Evolutionary conservation across 2,329 filamentous ascomycete species (phyloP).

Genomic region (Neophaeococcomyces mojaviensis): DNA sequence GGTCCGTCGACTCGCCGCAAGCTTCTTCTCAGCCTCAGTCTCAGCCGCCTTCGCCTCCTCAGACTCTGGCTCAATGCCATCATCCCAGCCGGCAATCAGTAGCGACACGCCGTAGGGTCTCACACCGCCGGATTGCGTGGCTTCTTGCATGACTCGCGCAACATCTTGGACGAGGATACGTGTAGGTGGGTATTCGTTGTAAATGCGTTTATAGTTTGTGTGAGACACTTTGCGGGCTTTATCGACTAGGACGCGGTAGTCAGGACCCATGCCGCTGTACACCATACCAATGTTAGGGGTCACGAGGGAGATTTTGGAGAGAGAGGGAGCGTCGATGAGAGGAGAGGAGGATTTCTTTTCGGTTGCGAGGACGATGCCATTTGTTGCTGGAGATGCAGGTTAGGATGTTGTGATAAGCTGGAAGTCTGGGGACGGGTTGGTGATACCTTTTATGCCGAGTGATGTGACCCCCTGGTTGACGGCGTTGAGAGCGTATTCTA

Average conservation of each 20-base stretch:
- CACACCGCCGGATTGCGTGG: conserved; percentile 95
- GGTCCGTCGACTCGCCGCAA: conserved; percentile 75
- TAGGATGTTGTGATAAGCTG: conserved; percentile 4
- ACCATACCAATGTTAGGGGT: conserved; percentile 99
- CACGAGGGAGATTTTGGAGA: conserved; percentile 95
- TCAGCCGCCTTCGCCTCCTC: conserved; percentile 54
- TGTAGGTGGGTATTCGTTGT: conserved; percentile 99
- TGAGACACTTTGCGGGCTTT: conserved; percentile 97
- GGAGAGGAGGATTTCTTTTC: conserved; percentile 99
- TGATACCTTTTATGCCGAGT: conserved; percentile 91
- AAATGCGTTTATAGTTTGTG: conserved; percentile 98
- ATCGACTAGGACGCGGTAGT: conserved; percentile 96
- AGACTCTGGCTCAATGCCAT: conserved; percentile 82
- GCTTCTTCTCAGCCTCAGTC: conserved; percentile 57
- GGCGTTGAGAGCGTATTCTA: conserved; percentile 98
- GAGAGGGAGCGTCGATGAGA: conserved; percentile 86
- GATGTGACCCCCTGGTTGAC: conserved; percentile 99
- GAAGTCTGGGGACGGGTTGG: conserved; percentile 15
- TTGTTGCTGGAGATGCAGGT: conserved; percentile 61
- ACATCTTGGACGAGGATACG: conserved; percentile 99
- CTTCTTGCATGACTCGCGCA: conserved; percentile 95
- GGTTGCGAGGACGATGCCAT: conserved; percentile 96
- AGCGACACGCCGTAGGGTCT: conserved; percentile 93
- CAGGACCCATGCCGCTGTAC: conserved; percentile 97
- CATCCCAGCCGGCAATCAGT: conserved; percentile 95